Base-by-base conservation (phyloP, 306 rosid genomes). In the Rosa rugosa region DNA sequence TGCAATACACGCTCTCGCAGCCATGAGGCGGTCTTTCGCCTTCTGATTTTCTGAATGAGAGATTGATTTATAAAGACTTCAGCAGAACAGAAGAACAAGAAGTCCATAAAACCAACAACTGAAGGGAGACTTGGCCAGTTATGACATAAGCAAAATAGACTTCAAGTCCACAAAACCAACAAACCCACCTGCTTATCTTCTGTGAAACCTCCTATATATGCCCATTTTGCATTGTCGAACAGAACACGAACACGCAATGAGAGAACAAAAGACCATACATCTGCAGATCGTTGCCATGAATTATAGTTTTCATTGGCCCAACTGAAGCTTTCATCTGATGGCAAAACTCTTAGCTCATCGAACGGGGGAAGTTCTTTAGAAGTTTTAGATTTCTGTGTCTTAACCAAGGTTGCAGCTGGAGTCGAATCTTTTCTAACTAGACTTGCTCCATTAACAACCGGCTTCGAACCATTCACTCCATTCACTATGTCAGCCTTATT, bases 301-400 rank as follows among this genome's bases (percentile, higher is more conserved):
- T 84, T 95, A 79, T 95, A 95, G 80, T 92, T 92, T 76, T 91
- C 99, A 82, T 87, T 91, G 56, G 99, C 97, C 99, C 99, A 95
- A 79, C 94, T 88, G 82, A 95, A 95, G 40, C 89, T 88, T 80
- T 95, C 97, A 78, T 95, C 99, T 8, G 99, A 88, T 41, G 95
- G 98, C 87, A 95, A 88, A 79, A 92, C 89, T 80, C 84, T 90
- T 20, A 92, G 85, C 83, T 86, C 98, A 78, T 92, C 97, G 76
- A 90, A 5, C 0, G 97, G 94, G 22, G 95, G 92, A 72, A 91
- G 92, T 87, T 82, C 84, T 22, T 77, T 46, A 68, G 90, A 81
- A 71, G 75, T 64, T 75, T 51, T 60, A 73, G 84, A 69, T 66
- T 82, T 86, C 46, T 23, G 41, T 47, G 77, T 80, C 87, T 81